A percentile compares a stretch with the other conserved stretches of the same genome.
phyloP scores from a whole-genome alignment of 2,329 filamentous ascomycete genomes.

The Leptographium radiaticola region DNA sequence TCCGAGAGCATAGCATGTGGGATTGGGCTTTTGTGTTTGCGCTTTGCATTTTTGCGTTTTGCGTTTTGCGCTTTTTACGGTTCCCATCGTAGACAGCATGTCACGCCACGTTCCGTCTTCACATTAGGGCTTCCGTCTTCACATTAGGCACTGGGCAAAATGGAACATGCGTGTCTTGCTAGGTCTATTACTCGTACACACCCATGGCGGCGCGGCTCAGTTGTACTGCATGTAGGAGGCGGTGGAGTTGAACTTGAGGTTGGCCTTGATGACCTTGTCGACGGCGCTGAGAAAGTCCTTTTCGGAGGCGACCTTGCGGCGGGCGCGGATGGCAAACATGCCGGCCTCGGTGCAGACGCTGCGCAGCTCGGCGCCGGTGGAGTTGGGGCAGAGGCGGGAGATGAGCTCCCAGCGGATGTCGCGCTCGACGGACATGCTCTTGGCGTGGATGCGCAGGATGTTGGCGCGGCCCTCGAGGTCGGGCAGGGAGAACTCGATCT shows the following conservation, averaged over 20 bases:
- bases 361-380: conserved; percentile 87
- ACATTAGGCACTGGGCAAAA: background rate
- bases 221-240: conserved; percentile 99
- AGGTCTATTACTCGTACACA: background rate
- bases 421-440: conserved; percentile 98
- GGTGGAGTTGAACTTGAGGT: conserved; percentile 98
- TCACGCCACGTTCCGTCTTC: no score
- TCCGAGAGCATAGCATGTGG: background rate
- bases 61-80: background rate
- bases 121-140: background rate
- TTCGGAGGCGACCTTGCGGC: conserved; percentile 95
- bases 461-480: conserved; percentile 96
- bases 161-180: background rate
- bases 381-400: conserved; percentile 90
- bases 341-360: conserved; percentile 96
- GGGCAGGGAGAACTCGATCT: conserved; percentile 96
- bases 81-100: no score
- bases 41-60: background rate
- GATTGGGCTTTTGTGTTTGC: background rate
- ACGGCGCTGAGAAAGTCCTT: conserved; percentile 97
- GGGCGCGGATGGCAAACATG: conserved; percentile 92
- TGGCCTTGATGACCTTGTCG: conserved; percentile 99
- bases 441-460: conserved; percentile 95
- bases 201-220: conserved; percentile 32
- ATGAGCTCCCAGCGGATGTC: conserved; percentile 99